These are phyloP conservation scores for Aspergillus quadricinctus DNA, from an alignment of 2,329 filamentous ascomycete species.

Conservation along the genomic window DNA sequence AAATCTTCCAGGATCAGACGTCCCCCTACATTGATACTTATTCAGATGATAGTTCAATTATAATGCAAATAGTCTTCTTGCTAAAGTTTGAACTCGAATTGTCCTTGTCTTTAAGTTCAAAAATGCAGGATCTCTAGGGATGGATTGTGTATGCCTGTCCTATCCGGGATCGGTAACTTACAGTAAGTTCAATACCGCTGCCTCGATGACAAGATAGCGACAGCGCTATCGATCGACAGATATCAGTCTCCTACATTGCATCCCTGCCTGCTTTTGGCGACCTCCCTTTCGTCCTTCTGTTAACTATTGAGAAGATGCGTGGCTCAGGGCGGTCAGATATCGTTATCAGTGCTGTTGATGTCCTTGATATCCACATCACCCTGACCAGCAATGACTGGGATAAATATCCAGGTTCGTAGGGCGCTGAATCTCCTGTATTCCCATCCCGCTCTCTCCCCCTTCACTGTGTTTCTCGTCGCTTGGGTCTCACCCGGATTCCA, in stretches of 20 bases:
- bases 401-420: constrained; percentile 39
- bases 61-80: background rate
- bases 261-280: background rate
- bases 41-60: too few relatives aligned
- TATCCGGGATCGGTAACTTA: background rate
- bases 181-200: background rate
- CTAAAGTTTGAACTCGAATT: background rate
- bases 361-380: constrained; percentile 28
- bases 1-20: background rate
- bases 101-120: background rate
- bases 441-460: constrained; percentile 1
- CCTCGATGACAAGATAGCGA: background rate
- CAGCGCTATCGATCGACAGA: background rate
- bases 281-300: background rate
- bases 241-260: background rate
- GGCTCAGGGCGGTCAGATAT: constrained; percentile 13
- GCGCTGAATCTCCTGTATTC: background rate
- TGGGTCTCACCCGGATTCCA: constrained; percentile 1
- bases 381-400: constrained; percentile 27
- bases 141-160: background rate
- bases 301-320: constrained; percentile 8
- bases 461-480: background rate
- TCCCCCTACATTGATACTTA: background rate
- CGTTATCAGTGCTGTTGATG: constrained; percentile 22
- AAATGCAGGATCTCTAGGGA: background rate